Conservation (phyloP, 176 grass and related monocot genomes). For the Phoenix roebelenii region DNA sequence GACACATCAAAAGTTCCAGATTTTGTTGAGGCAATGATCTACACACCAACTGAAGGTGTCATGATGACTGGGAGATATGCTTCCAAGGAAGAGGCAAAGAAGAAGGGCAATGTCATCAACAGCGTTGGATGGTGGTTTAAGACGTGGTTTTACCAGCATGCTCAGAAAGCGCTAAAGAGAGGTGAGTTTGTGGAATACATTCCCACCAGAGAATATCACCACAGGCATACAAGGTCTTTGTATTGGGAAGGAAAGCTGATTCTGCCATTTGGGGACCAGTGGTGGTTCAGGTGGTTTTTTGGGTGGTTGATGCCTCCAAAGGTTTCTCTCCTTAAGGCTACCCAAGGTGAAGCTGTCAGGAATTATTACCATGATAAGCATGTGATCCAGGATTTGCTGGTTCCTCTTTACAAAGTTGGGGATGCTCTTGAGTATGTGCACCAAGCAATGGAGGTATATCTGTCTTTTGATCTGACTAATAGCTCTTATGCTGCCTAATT, state of each 20-base stretch:
- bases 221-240: conserved; percentile 80
- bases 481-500: too few species aligned
- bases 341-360: conserved; percentile 77
- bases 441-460: conserved; percentile 69
- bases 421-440: conserved; percentile 83
- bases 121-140: conserved; percentile 89
- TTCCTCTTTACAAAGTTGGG: conserved; percentile 87
- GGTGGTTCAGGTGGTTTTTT: conserved; percentile 80
- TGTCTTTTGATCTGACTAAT: neutral
- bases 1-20: conserved; percentile 78
- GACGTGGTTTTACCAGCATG: conserved; percentile 93
- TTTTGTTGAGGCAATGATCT: conserved; percentile 91
- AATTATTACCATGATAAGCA: conserved; percentile 98
- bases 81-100: conserved; percentile 90
- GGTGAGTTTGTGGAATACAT: conserved; percentile 97
- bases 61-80: conserved; percentile 92
- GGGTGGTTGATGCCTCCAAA: conserved; percentile 97
- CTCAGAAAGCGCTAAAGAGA: conserved; percentile 63
- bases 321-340: conserved; percentile 92
- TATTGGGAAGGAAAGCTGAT: conserved; percentile 99
- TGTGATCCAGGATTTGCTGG: conserved; percentile 89
- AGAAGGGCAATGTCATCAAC: conserved; percentile 91
- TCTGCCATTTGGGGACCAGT: conserved; percentile 81
- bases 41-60: conserved; percentile 52
- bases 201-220: conserved; percentile 85